These are phyloP conservation scores for Phytophthora niederhauseri DNA, from an alignment of 352 stramenopile genomes.

Conservation along the genomic window DNA sequence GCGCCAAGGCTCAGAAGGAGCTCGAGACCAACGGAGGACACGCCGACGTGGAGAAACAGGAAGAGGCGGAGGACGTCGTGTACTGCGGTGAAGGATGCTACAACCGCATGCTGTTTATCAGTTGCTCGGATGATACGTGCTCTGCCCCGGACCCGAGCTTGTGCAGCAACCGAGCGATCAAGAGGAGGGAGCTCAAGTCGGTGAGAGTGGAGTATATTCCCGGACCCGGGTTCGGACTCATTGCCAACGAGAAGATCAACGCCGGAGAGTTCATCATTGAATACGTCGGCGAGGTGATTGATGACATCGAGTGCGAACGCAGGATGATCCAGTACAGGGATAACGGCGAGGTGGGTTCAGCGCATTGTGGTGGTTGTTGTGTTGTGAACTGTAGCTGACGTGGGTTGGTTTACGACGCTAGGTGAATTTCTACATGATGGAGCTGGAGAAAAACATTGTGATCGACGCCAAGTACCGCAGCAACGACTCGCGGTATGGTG, in stretches of 20 bases:
- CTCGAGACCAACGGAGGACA: constrained; percentile 8
- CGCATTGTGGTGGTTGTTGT: background rate
- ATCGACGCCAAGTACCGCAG: constrained; percentile 90
- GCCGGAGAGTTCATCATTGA: constrained; percentile 92
- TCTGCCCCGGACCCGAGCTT: constrained; percentile 67
- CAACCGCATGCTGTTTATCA: constrained; percentile 88
- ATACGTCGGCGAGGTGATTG: constrained; percentile 95
- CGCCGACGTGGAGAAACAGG: constrained; percentile 25
- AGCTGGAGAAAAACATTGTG: constrained; percentile 85
- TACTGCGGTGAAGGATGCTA: constrained; percentile 79
- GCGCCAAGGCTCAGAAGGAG: constrained; percentile 39
- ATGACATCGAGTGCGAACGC: constrained; percentile 81
- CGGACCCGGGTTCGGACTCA: constrained; percentile 92
- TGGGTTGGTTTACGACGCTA: constrained; percentile 19
- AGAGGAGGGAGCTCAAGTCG: constrained; percentile 67
- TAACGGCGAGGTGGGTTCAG: constrained; percentile 49
- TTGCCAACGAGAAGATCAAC: constrained; percentile 80
- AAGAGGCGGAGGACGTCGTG: constrained; percentile 8
- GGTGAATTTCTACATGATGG: constrained; percentile 89
- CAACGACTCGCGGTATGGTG: constrained; percentile 89
- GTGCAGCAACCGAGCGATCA: constrained; percentile 80
- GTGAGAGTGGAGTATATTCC: constrained; percentile 73
- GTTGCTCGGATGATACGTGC: constrained; percentile 79
- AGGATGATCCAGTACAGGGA: constrained; percentile 66
- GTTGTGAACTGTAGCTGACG: background rate